These are phyloP conservation scores for Hypoxylon sp. DNA, from an alignment of 2,329 filamentous ascomycete genomes.

Conservation along the genomic window DNA sequence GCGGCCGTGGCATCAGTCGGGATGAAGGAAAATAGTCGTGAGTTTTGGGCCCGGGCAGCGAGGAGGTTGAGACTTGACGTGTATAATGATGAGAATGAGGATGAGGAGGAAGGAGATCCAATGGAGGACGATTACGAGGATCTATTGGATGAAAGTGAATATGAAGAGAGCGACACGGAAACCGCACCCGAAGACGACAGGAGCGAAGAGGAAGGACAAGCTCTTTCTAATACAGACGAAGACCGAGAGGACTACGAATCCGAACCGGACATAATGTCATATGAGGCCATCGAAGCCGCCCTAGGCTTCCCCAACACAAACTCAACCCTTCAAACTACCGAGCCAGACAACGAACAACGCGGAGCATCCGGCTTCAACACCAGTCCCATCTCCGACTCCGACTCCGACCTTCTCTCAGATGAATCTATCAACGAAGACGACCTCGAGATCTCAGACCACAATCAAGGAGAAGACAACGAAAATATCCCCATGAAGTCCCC, in stretches of 20 bases:
- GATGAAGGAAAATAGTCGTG: constrained; percentile 56
- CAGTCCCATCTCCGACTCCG: constrained; percentile 29
- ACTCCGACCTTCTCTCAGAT: constrained; percentile 52
- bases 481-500: constrained; percentile 3
- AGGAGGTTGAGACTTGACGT: constrained; percentile 67
- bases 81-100: constrained; percentile 57
- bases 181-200: neutral
- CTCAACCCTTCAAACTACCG: neutral
- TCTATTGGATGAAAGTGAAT: neutral
- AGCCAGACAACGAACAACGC: constrained; percentile 5
- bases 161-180: constrained; percentile 52
- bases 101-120: neutral
- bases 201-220: constrained; percentile 10
- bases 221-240: constrained; percentile 5
- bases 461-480: constrained; percentile 4
- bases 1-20: constrained; percentile 66
- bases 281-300: constrained; percentile 61
- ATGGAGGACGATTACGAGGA: constrained; percentile 7
- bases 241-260: constrained; percentile 31
- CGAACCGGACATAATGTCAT: constrained; percentile 56
- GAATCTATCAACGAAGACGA: constrained; percentile 9
- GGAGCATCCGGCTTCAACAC: constrained; percentile 15
- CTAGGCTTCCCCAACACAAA: constrained; percentile 51
- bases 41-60: constrained; percentile 66
- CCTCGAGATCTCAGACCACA: neutral